Evolutionary conservation across 345 rosid genomes (phyloP), one percentile per base, ranked within the genome.

Genomic region (Populus alba): DNA sequence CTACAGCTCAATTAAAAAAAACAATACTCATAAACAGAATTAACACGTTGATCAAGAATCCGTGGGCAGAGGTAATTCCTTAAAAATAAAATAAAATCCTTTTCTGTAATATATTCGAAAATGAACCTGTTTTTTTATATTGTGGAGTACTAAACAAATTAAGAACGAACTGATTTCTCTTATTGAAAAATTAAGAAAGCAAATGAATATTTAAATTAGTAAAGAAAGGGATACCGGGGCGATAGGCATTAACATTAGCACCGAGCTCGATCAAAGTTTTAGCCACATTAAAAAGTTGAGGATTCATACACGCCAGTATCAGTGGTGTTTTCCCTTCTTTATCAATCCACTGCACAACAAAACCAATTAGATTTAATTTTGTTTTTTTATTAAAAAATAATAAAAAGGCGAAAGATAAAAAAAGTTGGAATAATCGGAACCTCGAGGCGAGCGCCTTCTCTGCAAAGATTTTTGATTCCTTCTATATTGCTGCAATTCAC

Each of bases 401-500:
- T 15, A 69, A 25, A 33, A 27, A 59, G 11, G 9, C 61, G 11
- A 39, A 39, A 49, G 13, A 17, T 17, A 25, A 41, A 27, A 68
- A 35, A 55, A 10, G n/a, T 11, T 12, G 10, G 25, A 71, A 23
- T 6, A 23, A 13, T 25, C 47, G 18, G 59, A 18, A 94, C 99
- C 99, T 96, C 99, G 29, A 96, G 95, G 71, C 93, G 87, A 0
- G 97, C 99, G 79, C 99, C 98, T 4, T 94, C 93, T 31, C 89
- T 75, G 85, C 79, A 29, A 63, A 96, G 98, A 72, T 86, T 35
- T 87, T 90, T 92, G 88, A 94, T 94, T 77, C 95, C 97, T 83
- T 92, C 97, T 2, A 71, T 27, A 81, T 92, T 94, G 39, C 94
- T 97, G 47, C 87, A 86, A 79, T 76, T 89, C 78, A 91, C 98